These are phyloP conservation scores for Monotropa hypopitys DNA, from an alignment of 179 eudicot genomes.

Conservation along the genomic window DNA sequence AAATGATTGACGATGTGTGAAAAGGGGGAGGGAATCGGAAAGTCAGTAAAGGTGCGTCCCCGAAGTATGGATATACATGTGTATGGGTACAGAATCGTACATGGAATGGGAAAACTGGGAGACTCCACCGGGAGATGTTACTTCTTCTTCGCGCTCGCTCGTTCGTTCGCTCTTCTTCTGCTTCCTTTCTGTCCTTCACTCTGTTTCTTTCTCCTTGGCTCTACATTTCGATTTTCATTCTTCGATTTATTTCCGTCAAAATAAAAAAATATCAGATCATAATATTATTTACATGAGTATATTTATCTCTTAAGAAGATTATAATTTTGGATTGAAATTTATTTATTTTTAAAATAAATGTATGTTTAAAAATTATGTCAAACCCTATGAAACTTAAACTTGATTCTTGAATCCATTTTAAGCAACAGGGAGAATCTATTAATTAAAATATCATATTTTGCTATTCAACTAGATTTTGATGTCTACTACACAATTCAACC, in stretches of 20 bases:
- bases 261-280: too few species aligned
- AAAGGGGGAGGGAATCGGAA: conserved; percentile 1
- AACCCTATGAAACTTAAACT: too few species aligned
- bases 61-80: not conserved
- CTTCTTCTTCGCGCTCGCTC: not conserved
- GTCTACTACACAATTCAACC: too few species aligned
- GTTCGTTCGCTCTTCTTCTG: not conserved
- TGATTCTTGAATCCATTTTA: too few species aligned
- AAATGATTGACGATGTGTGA: not conserved
- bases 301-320: too few species aligned
- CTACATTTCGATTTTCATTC: not conserved
- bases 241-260: not conserved
- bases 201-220: not conserved
- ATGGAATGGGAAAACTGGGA: not conserved
- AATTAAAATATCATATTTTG: too few species aligned
- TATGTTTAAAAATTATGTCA: too few species aligned
- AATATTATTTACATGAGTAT: too few species aligned
- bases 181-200: not conserved
- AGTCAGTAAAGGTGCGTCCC: not conserved
- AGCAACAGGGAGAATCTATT: too few species aligned
- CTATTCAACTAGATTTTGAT: too few species aligned
- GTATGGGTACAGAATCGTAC: not conserved
- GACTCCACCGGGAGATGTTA: not conserved
- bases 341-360: too few species aligned
- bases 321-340: too few species aligned